These are phyloP conservation scores for Fusarium nelsonii DNA, from an alignment of 2,329 filamentous ascomycete species.

Conservation along the genomic window DNA sequence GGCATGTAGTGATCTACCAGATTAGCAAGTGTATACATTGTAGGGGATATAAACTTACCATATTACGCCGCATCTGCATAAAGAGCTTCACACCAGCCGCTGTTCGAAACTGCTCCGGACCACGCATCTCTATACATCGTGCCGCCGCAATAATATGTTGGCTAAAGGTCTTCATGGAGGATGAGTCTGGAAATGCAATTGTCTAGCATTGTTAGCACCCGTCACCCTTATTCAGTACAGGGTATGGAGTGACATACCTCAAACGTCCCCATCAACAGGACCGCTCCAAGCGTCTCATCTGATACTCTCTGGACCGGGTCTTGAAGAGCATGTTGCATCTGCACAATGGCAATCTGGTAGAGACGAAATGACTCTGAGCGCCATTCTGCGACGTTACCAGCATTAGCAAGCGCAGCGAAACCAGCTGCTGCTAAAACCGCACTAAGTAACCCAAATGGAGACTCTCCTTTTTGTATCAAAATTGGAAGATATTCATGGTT, in stretches of 20 bases:
- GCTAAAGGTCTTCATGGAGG: constrained; percentile 38
- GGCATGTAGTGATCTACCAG: constrained; percentile 38
- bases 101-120: constrained; percentile 33
- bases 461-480: constrained; percentile 18
- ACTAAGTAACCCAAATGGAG: constrained; percentile 27
- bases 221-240: neutral
- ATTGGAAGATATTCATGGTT: constrained; percentile 38
- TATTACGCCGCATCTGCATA: constrained; percentile 35
- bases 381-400: constrained; percentile 29
- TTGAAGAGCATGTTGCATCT: constrained; percentile 22
- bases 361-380: constrained; percentile 32
- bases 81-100: constrained; percentile 30
- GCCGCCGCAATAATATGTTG: constrained; percentile 39
- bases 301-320: constrained; percentile 26
- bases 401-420: constrained; percentile 40
- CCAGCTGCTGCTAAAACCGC: constrained; percentile 34
- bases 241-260: constrained; percentile 24
- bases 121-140: constrained; percentile 39
- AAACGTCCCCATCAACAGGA: constrained; percentile 42
- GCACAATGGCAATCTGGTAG: constrained; percentile 31
- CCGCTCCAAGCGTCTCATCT: constrained; percentile 38
- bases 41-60: constrained; percentile 10
- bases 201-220: constrained; percentile 7
- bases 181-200: constrained; percentile 29
- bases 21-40: neutral